These are phyloP conservation scores for Chenopodium suecicum DNA, from an alignment of 148 eudicot genomes.

Conservation along the genomic window DNA sequence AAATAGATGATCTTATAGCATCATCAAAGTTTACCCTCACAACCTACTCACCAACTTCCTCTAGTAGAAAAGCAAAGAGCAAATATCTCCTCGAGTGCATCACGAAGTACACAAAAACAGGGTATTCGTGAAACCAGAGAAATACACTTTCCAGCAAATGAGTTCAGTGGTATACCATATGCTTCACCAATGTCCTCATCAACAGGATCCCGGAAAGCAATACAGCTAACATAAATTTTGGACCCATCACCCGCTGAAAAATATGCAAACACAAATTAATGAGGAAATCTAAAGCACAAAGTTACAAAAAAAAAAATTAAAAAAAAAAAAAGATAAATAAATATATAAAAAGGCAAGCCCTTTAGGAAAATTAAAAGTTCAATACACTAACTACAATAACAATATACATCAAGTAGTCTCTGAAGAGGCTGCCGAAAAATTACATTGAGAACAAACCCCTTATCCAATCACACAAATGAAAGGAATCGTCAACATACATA, in stretches of 20 bases:
- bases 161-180: constrained; percentile 66
- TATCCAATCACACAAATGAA: too few species aligned
- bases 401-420: neutral
- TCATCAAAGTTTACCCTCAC: neutral
- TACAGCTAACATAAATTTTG: constrained; percentile 88
- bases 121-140: constrained; percentile 90
- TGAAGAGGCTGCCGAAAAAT: neutral
- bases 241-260: constrained; percentile 96
- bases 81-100: constrained; percentile 78
- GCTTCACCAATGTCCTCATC: constrained; percentile 91
- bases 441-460: too few species aligned
- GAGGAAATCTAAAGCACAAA: neutral
- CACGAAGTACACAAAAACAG: constrained; percentile 65
- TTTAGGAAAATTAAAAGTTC: neutral
- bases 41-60: constrained; percentile 74
- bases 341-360: neutral
- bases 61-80: constrained; percentile 73
- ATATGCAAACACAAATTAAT: constrained; percentile 17
- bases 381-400: neutral
- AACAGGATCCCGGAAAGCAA: constrained; percentile 88
- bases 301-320: neutral
- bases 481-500: too few species aligned
- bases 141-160: constrained; percentile 89
- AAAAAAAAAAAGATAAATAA: neutral
- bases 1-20: neutral